Evolutionary conservation across 2,329 filamentous ascomycete genomes (phyloP).

Genomic region (Nothophaeocryptopus gaeumannii): DNA sequence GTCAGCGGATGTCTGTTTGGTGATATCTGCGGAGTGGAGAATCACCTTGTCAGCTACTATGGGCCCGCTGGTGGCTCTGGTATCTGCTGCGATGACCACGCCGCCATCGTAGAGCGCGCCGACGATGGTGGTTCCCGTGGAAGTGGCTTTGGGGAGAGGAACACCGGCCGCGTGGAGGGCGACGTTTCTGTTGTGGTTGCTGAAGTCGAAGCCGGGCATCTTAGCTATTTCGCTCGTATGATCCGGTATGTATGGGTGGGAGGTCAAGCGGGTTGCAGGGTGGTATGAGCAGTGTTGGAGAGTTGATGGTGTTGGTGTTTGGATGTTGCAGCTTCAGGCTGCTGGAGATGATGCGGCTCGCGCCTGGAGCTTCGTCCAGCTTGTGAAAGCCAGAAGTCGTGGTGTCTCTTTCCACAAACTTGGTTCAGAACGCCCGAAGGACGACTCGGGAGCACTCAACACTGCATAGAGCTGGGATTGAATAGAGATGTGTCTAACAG

Average conservation of each 20-base stretch:
- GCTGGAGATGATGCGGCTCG: constrained; percentile 19
- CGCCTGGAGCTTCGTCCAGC: constrained; percentile 5
- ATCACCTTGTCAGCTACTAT: constrained; percentile 95
- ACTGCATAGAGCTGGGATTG: too few relatives aligned
- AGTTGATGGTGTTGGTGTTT: not conserved
- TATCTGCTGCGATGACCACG: constrained; percentile 98
- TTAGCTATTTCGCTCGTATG: constrained; percentile 15
- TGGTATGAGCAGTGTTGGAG: constrained; percentile 4
- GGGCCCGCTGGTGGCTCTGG: constrained; percentile 90
- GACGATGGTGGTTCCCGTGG: constrained; percentile 97
- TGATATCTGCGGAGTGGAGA: not conserved
- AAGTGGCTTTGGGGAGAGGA: constrained; percentile 93
- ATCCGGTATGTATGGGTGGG: too few relatives aligned
- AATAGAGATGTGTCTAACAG: too few relatives aligned
- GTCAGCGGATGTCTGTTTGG: constrained; percentile 2
- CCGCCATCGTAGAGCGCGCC: constrained; percentile 95
- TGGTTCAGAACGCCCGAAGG: too few relatives aligned
- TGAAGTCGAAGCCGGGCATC: constrained; percentile 99
- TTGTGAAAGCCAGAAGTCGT: constrained; percentile 9
- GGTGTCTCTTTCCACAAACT: not conserved
- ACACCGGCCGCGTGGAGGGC: constrained; percentile 92
- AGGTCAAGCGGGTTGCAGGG: constrained; percentile 11
- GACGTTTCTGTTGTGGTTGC: constrained; percentile 98
- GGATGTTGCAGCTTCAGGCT: constrained; percentile 4
- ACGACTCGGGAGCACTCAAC: too few relatives aligned